Percentiles rank a stretch among this genome's conserved stretches.
Conservation (phyloP, 2,329 filamentous ascomycete species). For the Botrytis squamosa region DNA sequence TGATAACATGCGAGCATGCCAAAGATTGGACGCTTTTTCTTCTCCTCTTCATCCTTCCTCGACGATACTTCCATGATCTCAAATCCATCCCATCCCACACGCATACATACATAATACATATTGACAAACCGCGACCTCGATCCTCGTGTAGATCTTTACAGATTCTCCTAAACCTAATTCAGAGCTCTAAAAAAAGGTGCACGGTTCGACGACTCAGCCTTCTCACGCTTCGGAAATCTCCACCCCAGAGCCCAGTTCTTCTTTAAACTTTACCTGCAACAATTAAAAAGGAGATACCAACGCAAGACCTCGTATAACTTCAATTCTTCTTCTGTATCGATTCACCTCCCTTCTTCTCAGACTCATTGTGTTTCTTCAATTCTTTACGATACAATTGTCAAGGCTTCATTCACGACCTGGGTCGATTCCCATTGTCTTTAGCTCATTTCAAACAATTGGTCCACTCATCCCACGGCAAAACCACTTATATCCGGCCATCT, state of each 20-base stretch:
- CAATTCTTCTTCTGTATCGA: background rate
- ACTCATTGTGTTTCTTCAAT: background rate
- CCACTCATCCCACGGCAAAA: conserved; percentile 4
- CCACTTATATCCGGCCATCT: conserved; percentile 1
- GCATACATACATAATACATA: background rate
- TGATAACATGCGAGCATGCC: background rate
- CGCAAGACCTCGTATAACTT: background rate
- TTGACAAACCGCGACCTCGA: background rate
- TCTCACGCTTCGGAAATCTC: conserved; percentile 17
- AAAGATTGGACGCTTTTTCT: background rate
- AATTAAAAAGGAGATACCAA: conserved; percentile 21
- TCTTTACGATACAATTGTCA: background rate
- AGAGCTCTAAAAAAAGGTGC: conserved; percentile 22
- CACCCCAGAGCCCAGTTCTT: background rate
- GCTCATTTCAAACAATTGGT: conserved; percentile 10
- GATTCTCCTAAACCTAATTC: conserved; percentile 22
- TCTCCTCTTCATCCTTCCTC: background rate
- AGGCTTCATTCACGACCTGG: background rate
- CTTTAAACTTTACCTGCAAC: conserved; percentile 22
- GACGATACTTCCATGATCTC: background rate
- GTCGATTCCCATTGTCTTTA: background rate
- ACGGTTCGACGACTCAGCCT: conserved; percentile 31
- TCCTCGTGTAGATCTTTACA: conserved; percentile 22
- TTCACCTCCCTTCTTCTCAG: background rate
- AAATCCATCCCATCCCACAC: background rate